These are phyloP conservation scores for Fraxinus sp. DNA, from an alignment of 305 asterid species.

Conservation along the genomic window DNA sequence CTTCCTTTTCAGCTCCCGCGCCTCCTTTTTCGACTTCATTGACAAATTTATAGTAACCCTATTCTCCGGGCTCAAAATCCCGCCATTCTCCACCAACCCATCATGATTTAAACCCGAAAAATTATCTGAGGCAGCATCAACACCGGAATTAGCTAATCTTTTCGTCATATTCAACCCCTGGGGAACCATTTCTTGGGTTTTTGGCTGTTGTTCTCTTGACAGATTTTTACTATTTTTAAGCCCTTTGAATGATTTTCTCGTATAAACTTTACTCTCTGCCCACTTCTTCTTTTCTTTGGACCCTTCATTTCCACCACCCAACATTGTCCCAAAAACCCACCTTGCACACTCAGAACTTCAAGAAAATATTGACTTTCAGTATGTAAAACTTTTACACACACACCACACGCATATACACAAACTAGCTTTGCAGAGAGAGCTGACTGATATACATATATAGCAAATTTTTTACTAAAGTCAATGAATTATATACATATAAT, in stretches of 20 bases:
- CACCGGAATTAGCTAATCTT: constrained; percentile 32
- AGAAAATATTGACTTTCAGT: neutral
- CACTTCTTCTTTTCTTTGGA: constrained; percentile 40
- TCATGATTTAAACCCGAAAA: constrained; percentile 43
- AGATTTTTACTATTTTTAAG: constrained; percentile 37
- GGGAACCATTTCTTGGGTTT: constrained; percentile 37
- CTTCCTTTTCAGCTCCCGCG: constrained; percentile 63
- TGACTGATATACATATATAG: constrained; percentile 8
- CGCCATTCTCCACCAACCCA: constrained; percentile 40
- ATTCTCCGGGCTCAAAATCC: constrained; percentile 47
- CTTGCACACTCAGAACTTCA: constrained; percentile 24
- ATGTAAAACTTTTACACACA: neutral
- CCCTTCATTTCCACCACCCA: constrained; percentile 48
- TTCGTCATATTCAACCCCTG: constrained; percentile 41
- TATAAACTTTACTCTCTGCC: constrained; percentile 58
- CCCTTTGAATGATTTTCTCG: constrained; percentile 49
- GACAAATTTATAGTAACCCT: constrained; percentile 59
- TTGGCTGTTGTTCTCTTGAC: constrained; percentile 34
- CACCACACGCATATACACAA: constrained; percentile 6
- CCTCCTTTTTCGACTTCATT: constrained; percentile 65
- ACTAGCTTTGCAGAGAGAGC: constrained; percentile 15
- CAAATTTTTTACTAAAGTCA: neutral
- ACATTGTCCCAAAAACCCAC: constrained; percentile 26
- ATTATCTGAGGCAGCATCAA: constrained; percentile 47
- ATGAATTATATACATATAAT: constrained; percentile 10